These are phyloP conservation scores for Prototheca wickerhamii DNA, from an alignment of 163 green algal genomes.

Conservation along the genomic window DNA sequence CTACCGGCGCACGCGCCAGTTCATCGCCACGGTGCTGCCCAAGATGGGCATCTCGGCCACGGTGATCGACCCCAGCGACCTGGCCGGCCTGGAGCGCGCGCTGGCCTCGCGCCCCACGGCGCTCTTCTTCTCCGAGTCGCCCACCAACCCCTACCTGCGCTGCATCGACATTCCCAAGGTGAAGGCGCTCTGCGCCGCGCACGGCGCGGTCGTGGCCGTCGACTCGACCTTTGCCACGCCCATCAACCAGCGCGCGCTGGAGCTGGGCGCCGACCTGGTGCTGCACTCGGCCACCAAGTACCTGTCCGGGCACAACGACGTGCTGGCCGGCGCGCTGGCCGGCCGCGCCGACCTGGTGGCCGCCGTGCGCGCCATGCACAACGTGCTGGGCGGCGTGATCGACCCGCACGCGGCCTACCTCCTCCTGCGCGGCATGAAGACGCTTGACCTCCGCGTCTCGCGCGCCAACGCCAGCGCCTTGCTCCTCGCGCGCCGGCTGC, in stretches of 20 bases:
- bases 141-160: slow-evolving; percentile 94
- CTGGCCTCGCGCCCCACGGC: slow-evolving; percentile 50
- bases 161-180: slow-evolving; percentile 77
- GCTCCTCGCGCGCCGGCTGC: slow-evolving; percentile 69
- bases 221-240: slow-evolving; percentile 97
- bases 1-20: slow-evolving; percentile 77
- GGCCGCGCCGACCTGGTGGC: slow-evolving; percentile 33
- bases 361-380: slow-evolving; percentile 67
- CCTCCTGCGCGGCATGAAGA: slow-evolving; percentile 97
- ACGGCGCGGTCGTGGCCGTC: slow-evolving; percentile 79
- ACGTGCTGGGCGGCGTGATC: slow-evolving; percentile 92
- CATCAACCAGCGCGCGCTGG: slow-evolving; percentile 72
- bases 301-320: slow-evolving; percentile 96
- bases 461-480: slow-evolving; percentile 59
- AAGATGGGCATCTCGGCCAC: slow-evolving; percentile 96
- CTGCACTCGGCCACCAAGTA: slow-evolving; percentile 99
- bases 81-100: slow-evolving; percentile 58
- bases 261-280: slow-evolving; percentile 93
- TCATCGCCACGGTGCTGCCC: slow-evolving; percentile 94
- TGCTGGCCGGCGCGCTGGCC: slow-evolving; percentile 72
- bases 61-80: slow-evolving; percentile 92
- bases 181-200: slow-evolving; percentile 66
- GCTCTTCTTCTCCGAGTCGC: slow-evolving; percentile 96
- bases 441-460: slow-evolving; percentile 84
- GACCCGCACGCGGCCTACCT: slow-evolving; percentile 97